These are phyloP conservation scores for Tolypocladium ovalisporum DNA, from an alignment of 2,329 filamentous ascomycete genomes.

Conservation along the genomic window DNA sequence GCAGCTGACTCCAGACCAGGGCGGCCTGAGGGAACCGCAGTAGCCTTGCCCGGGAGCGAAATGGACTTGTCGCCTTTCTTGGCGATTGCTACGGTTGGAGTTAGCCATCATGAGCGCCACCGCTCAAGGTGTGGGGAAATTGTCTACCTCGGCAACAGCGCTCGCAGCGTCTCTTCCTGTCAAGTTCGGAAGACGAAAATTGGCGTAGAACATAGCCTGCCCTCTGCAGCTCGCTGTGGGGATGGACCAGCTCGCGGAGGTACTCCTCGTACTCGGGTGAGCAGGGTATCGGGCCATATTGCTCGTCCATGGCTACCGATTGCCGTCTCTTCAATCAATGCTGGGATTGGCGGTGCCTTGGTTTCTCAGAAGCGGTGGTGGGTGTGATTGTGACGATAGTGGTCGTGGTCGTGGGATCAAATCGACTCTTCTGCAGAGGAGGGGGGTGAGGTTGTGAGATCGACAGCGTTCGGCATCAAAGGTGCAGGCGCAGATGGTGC, in stretches of 20 bases:
- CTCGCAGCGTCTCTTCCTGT: conserved; percentile 19
- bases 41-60: neutral
- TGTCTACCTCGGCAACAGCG: conserved; percentile 15
- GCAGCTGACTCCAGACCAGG: neutral
- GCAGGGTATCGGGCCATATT: conserved; percentile 9
- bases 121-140: too few species aligned
- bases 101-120: neutral
- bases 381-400: neutral
- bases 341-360: neutral
- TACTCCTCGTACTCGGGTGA: conserved; percentile 9
- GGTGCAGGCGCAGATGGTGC: neutral
- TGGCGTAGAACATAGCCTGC: conserved; percentile 16
- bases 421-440: neutral
- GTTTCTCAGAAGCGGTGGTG: neutral
- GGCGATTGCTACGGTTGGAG: neutral
- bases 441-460: neutral
- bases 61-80: neutral
- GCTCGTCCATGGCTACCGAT: neutral
- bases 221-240: conserved; percentile 8
- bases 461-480: too few species aligned
- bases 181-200: conserved; percentile 13
- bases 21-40: neutral
- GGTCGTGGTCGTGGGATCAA: neutral
- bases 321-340: neutral
- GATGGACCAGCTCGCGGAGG: conserved; percentile 9